Evolutionary conservation across 2,329 filamentous ascomycete species (phyloP), one percentile per base, ranked within the genome.

Genomic region (Drechmeria coniospora): DNA sequence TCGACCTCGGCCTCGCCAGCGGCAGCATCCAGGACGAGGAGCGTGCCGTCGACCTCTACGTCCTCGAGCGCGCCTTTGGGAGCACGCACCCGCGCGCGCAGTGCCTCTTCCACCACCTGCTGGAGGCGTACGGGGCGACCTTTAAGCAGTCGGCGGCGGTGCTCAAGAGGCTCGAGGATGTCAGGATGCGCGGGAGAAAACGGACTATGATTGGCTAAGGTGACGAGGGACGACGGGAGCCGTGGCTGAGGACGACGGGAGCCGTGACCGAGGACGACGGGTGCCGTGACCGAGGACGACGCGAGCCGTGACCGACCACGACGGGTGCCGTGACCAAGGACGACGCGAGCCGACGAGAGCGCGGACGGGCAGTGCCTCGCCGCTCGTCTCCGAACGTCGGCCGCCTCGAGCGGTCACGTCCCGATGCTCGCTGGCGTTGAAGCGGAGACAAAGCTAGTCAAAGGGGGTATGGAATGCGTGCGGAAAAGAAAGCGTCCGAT

Each of bases 31-130:
- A 80, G 38, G 87, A 94, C 30, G 90, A 98, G 55, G 90, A 98
- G 49, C 70, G 86, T 30, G 90, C 90, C 1, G 90, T 98, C 21
- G 90, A 98, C 59, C 54, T 98, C 30, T 98, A 98, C 52, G 90
- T 98, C 8, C 61, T 98, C 25, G 90, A 98, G 54, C 65, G 90
- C 29, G 90, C 90, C 1, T 95, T 95, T 61, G 80, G 77, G 14
- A 93, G 84, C 45, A 95, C 90, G 20, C 90, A 98, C 60, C 87
- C 90, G 1, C 69, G 75, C 27, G 82, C 84, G 1, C 82, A 92
- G 48, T 62, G 61, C 13, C 59, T 92, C 36, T 92, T 92, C 40
- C 56, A 63, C 18, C 70, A 79, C 42, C 64, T 94, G 13, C 56
- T 95, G 13, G 61, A 67, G 31, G 77, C 71, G 3, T 98, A 98